Conservation (phyloP, 805 yeast species). For the Kodamaea fukazawae region DNA sequence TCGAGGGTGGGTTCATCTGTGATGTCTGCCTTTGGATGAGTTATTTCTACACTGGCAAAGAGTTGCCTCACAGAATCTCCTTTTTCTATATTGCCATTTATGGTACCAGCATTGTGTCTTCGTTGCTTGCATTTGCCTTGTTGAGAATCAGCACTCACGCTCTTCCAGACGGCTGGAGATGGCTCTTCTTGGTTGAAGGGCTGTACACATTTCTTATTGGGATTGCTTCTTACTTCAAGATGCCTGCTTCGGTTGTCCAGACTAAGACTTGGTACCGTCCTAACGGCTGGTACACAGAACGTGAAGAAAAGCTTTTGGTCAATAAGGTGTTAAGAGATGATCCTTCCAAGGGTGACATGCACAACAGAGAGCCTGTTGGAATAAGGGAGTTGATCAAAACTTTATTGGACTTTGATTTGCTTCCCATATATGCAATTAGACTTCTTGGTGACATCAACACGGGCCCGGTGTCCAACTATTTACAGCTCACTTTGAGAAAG, state of each 20-base stretch:
- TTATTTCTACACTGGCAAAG: conserved; percentile 60
- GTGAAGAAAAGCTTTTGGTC: conserved; percentile 29
- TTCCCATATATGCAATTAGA: conserved; percentile 27
- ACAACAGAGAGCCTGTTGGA: conserved; percentile 25
- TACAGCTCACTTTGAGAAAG: conserved; percentile 14
- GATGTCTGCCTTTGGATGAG: conserved; percentile 63
- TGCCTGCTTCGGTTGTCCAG: conserved; percentile 54
- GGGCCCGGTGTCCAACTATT: conserved; percentile 13
- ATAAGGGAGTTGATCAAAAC: conserved; percentile 18
- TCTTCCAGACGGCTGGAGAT: conserved; percentile 22
- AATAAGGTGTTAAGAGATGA: conserved; percentile 30
- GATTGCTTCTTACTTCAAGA: conserved; percentile 23
- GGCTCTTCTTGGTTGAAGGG: conserved; percentile 26
- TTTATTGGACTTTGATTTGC: conserved; percentile 24
- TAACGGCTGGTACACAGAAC: conserved; percentile 27
- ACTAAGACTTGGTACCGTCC: conserved; percentile 19
- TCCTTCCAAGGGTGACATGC: conserved; percentile 33
- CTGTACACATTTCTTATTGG: conserved; percentile 20
- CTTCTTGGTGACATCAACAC: conserved; percentile 20
- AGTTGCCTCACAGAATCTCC: conserved; percentile 56
- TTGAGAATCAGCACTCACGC: conserved; percentile 37
- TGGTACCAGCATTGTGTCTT: conserved; percentile 43
- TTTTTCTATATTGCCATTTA: conserved; percentile 59
- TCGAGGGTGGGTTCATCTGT: conserved; percentile 45
- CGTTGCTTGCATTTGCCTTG: conserved; percentile 52